These are phyloP conservation scores for Thalia dealbata DNA, from an alignment of 176 grass and related monocot species.

Conservation along the genomic window DNA sequence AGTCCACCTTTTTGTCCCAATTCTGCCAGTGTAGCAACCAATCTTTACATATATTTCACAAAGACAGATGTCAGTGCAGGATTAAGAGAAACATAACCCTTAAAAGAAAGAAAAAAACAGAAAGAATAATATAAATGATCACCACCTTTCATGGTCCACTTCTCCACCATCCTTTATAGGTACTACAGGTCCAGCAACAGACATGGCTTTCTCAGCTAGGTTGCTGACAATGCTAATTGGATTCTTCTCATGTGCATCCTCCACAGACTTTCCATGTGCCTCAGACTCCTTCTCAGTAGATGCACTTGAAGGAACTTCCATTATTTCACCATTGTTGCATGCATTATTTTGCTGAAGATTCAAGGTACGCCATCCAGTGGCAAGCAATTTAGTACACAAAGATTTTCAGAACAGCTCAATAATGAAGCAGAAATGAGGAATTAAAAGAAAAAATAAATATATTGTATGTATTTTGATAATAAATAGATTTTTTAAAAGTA, in stretches of 20 bases:
- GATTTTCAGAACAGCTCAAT: neutral
- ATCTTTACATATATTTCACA: conserved; percentile 40
- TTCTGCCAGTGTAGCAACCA: conserved; percentile 87
- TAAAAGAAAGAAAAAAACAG: neutral
- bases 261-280: conserved; percentile 21
- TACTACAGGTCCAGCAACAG: conserved; percentile 78
- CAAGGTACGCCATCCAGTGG: conserved; percentile 1
- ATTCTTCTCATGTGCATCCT: conserved; percentile 46
- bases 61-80: conserved; percentile 17
- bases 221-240: conserved; percentile 52
- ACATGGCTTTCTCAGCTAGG: conserved; percentile 92
- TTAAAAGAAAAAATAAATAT: no score
- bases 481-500: no score
- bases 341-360: conserved; percentile 12
- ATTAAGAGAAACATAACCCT: conserved; percentile 1
- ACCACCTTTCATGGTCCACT: conserved; percentile 87
- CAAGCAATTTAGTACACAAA: conserved; percentile 7
- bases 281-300: conserved; percentile 20
- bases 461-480: no score
- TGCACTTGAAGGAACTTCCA: conserved; percentile 12
- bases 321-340: conserved; percentile 23
- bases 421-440: neutral
- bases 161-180: conserved; percentile 69
- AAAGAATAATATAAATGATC: neutral
- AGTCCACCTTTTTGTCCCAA: conserved; percentile 82